Percentiles rank a stretch among this genome's conserved stretches.
Conservation (phyloP, 176 grass and related monocot genomes). For the Elymus sibiricus region DNA sequence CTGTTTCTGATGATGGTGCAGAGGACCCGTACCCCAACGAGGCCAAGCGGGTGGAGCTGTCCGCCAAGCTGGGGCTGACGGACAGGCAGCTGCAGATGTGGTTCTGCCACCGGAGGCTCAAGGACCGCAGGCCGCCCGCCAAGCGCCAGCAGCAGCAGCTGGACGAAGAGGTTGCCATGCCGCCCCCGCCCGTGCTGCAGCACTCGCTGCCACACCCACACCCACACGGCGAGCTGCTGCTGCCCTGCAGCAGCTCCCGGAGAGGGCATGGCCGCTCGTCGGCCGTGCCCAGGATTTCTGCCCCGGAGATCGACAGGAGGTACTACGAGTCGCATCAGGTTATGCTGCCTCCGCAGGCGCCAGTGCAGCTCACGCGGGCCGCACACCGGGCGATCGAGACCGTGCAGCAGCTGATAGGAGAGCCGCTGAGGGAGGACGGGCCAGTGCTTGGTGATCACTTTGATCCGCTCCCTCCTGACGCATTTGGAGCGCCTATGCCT, state of each 20-base stretch:
- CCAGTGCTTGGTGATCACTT: conserved; percentile 80
- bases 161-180: conserved; percentile 51
- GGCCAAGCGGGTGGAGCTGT: conserved; percentile 54
- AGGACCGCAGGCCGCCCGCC: conserved; percentile 61
- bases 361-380: conserved; percentile 27
- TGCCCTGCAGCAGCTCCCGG: conserved; percentile 12
- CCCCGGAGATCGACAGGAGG: conserved; percentile 36
- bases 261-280: conserved; percentile 41
- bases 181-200: conserved; percentile 33
- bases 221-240: conserved; percentile 23
- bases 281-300: conserved; percentile 68
- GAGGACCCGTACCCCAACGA: conserved; percentile 72
- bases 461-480: conserved; percentile 82
- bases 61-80: conserved; percentile 55
- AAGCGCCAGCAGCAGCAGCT: conserved; percentile 35
- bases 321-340: conserved; percentile 62
- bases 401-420: conserved; percentile 64
- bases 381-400: conserved; percentile 45
- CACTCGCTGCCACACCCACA: conserved; percentile 16
- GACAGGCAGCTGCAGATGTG: conserved; percentile 99
- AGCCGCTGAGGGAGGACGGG: conserved; percentile 77
- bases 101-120: conserved; percentile 93
- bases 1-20: conserved; percentile 34
- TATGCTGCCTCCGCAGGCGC: conserved; percentile 31
- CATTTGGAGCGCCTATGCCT: conserved; percentile 89